Base-by-base conservation (phyloP, 2,329 filamentous ascomycete genomes). In the Xylaria hypoxylon region DNA sequence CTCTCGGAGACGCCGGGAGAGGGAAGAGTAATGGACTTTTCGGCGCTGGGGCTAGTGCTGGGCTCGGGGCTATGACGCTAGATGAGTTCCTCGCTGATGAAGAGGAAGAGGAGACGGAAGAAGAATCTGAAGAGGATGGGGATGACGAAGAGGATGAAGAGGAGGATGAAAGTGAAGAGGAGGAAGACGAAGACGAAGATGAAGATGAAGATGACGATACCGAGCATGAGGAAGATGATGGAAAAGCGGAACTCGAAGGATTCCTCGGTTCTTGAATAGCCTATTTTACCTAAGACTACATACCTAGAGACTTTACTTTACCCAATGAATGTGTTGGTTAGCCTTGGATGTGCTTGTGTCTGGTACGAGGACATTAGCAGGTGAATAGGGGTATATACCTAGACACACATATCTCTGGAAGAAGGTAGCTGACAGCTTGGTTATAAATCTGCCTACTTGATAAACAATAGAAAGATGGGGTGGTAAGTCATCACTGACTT, bases 41-140 rank as follows among this genome's bases (percentile, higher is more conserved):
- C 6, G 57, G 55, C 15, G 67, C 73, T 5, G 62, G 59, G 15
- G 61, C 35, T 4, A 69, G 73, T 15, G 66, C 74, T 17, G 79
- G 80, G 5, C 89, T 89, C 55, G 83, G 79, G 11, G 88, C 88
- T 45, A 97, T 97, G 85, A 93, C 90, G 22, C 81, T 99, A 68
- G 94, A 98, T 81, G 93, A 97, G 77, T 98, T 96, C 94, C 83
- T 98, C 63, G 93, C 90, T 4, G 92, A 22, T 17, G 82, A 80
- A 2, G 84, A 84, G 0, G 85, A 85, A 1, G 83, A 83, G 2
- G 83, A 7, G 84, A 84, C 1, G 82, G 83, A 1, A 1, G 80
- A 81, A 0, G 82, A 81, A 0, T 15, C 35, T 15, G 83, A 82
- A 1, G 82, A 82, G 1, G 83, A 84, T 2, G 70, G 67, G 2